Evolutionary conservation across 805 yeast genomes (phyloP), one percentile per base, ranked within the genome.

Genomic region (Sugiyamaella smithiae): DNA sequence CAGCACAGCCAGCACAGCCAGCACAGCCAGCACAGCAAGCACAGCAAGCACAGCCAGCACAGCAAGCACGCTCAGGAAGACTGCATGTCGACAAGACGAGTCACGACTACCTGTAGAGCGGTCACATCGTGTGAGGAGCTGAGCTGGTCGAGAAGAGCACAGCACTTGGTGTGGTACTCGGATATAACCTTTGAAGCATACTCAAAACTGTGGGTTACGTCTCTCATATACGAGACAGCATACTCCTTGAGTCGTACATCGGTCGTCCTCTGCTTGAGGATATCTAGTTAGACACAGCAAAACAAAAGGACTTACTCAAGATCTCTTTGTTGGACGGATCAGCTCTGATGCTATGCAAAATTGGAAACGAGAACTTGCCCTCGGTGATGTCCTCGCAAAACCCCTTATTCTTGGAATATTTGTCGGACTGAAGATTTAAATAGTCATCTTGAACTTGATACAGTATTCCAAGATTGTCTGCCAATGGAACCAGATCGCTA

Each of bases 361-460:
- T 80, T 0, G 97, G 97, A 54, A 87, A 85, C 0, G 96, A 87
- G 51, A 85, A 78, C 65, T 89, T 90, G 0, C 97, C 97, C 63
- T 90, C 97, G 0, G 88, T 80, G 25, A 90, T 75, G 61, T 90
- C 98, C 58, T 90, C 97, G 46, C 88, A 80, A 54, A 77, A 77
- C 1, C 95, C 96, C 73, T 87, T 85, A 61, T 80, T 81, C 42
- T 73, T 68, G n/a, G 69, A 67, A 49, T 80, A 72, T 8, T 67
- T 66, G 20, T 70, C 72, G 45, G 80, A 75, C 22, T 74, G 73
- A 46, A 90, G 66, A 59, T 90, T 90, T 55, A 85, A 64, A 52
- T 82, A 84, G 64, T 90, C 98, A 64, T 90, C 97, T 54, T 85
- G 75, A 40, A 90, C 77, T 65, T 90, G 98, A 67, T 87, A 90